Percentiles rank a stretch among this genome's conserved stretches.
These are phyloP conservation scores for Massariosphaeria phaeospora DNA, from an alignment of 495 filamentous ascomycete genomes.

Conservation along the genomic window DNA sequence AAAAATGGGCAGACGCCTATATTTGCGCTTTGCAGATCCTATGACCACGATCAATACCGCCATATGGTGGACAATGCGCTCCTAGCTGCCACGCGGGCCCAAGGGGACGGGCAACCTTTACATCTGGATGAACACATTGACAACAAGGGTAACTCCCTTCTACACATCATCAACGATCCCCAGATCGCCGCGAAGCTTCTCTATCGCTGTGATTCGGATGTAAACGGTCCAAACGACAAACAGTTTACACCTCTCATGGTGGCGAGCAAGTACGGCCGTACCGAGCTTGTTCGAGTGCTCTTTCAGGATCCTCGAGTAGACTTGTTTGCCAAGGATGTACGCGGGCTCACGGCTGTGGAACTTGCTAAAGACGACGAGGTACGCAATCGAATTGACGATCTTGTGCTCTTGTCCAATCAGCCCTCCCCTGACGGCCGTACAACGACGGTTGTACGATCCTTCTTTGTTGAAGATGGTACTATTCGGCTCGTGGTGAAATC, in stretches of 20 bases:
- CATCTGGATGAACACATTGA: conserved; percentile 94
- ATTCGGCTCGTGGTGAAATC: conserved; percentile 92
- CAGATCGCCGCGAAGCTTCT: conserved; percentile 70
- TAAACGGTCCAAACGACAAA: conserved; percentile 94
- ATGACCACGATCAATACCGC: conserved; percentile 84
- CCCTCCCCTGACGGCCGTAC: conserved; percentile 71
- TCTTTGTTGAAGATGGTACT: conserved; percentile 94
- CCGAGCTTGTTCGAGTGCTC: conserved; percentile 84
- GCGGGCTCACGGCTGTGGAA: conserved; percentile 92
- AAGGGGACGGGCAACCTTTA: conserved; percentile 71
- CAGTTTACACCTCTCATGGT: conserved; percentile 96
- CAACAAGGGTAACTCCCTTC: conserved; percentile 81
- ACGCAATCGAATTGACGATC: conserved; percentile 89
- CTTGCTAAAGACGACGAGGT: conserved; percentile 98
- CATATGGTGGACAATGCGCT: conserved; percentile 79
- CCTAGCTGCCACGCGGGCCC: conserved; percentile 63
- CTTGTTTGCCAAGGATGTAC: conserved; percentile 71
- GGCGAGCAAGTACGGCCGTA: conserved; percentile 95
- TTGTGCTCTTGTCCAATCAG: conserved; percentile 73
- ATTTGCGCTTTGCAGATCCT: conserved; percentile 89
- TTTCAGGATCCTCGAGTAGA: conserved; percentile 88
- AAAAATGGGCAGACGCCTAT: conserved; percentile 95
- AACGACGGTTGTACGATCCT: conserved; percentile 91
- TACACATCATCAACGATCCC: conserved; percentile 89
- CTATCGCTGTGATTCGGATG: conserved; percentile 79